Evolutionary conservation across 495 filamentous ascomycete genomes (phyloP), one percentile per base, ranked within the genome.

Genomic region (Glarea lozoyensis): DNA sequence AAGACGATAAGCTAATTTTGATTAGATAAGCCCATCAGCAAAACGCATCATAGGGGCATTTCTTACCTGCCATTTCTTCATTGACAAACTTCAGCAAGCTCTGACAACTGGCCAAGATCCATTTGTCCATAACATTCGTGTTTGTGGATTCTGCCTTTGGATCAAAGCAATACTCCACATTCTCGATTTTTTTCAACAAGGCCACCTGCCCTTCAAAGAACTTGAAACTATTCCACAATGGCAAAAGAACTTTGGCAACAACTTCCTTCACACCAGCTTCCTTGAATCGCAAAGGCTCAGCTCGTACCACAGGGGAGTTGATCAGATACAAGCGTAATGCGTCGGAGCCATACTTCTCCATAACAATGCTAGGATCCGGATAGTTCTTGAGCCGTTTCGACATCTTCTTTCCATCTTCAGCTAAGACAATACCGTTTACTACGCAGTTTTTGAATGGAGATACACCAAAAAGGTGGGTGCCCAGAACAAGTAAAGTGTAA

Each of bases 401-500:
- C 92, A 98, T 98, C 69, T 98, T 98, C 70, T 95, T 96, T 40
- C 92, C 92, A 55, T 97, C 88, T 60, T 94, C 88, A 5, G 82
- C 92, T 22, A 98, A 71, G 1, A 98, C 92, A 42, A 98, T 93
- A 10, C 92, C 92, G 55, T 94, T 97, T 33, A 97, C 93, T 10
- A 97, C 85, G 55, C 88, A 94, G 60, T 97, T 96, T 66, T 90
- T 82, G 74, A 95, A 98, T 0, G 92, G 93, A 0, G 89, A 78
- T 13, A 77, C 74, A 15, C 85, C 86, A 53, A 93, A 96, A 12
- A 98, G 75, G 55, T 94, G 88, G 4, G 84, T 92, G 35, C 90
- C 92, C 24, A 98, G 73, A 12, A 97, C 87, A 16, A 83, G 73
- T 39, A 97, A 60, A 1, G 92, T 96, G 59, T 98, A 97, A 67